Percentiles rank a stretch among this genome's conserved stretches.
phyloP scores from a whole-genome alignment of 192 early-diverging fungal species.

The Kickxella alabastrina region DNA sequence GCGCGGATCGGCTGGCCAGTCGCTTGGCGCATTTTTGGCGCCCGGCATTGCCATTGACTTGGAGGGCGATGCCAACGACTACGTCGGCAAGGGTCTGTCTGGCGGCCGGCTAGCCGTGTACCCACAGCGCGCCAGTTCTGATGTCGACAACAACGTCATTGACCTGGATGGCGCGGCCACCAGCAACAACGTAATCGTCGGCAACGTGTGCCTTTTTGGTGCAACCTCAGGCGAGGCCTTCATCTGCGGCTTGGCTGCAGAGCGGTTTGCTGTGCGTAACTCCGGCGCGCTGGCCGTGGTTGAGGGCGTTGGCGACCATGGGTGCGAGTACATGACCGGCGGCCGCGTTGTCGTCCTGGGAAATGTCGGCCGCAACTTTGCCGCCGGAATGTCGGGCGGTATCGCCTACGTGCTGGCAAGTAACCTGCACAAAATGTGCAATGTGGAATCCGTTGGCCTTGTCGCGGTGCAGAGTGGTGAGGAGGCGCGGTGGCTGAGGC shows the following conservation, averaged over 20 bases:
- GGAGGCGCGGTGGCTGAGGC: slow-evolving; percentile 72
- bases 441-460: slow-evolving; percentile 89
- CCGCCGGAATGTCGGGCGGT: slow-evolving; percentile 98
- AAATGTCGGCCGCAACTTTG: slow-evolving; percentile 91
- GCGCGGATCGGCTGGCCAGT: slow-evolving; percentile 93
- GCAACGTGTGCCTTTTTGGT: slow-evolving; percentile 97
- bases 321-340: slow-evolving; percentile 99
- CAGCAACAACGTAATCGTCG: slow-evolving; percentile 89
- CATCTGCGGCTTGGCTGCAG: slow-evolving; percentile 91
- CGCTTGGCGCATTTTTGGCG: slow-evolving; percentile 90
- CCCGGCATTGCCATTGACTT: slow-evolving; percentile 85
- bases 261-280: slow-evolving; percentile 97
- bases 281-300: slow-evolving; percentile 95
- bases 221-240: slow-evolving; percentile 90
- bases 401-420: slow-evolving; percentile 88
- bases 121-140: slow-evolving; percentile 75
- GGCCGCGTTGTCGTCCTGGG: slow-evolving; percentile 90
- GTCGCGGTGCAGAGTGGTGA: slow-evolving; percentile 68
- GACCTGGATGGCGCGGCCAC: too few relatives aligned
- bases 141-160: too few relatives aligned
- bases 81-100: slow-evolving; percentile 97
- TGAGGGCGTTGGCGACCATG: slow-evolving; percentile 97
- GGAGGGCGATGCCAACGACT: slow-evolving; percentile 98
- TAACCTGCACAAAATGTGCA: slow-evolving; percentile 67
- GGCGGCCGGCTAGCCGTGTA: slow-evolving; percentile 88